Evolutionary conservation across 768 basidiomycete species (phyloP), one percentile per base, ranked within the genome.

Genomic region (Tremella mesenterica): DNA sequence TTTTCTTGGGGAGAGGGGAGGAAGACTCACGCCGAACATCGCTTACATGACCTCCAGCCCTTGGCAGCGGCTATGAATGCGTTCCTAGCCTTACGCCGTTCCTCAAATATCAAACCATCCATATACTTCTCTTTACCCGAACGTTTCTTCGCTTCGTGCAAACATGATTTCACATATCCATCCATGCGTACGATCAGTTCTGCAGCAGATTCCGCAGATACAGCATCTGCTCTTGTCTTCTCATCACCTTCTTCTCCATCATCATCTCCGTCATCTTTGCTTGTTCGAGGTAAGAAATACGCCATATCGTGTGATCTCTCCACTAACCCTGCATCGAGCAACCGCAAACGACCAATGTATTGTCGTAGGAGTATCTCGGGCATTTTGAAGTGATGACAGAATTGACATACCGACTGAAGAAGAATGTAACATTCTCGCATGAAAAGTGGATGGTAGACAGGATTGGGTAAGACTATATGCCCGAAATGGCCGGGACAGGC

Each of bases 401-500:
- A 97, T 72, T 93, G 75, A 76, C 95, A 99, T 13, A 83, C 83
- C 31, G 85, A 85, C 53, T 92, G 83, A 20, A 99, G 77, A 43
- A 97, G 76, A 59, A 85, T 85, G 71, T 84, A 92, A 78, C 86
- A 84, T 65, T 92, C 88, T 28, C 79, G 78, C 83, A 97, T 89
- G 75, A 97, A 99, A 33, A 99, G 76, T 0, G 95, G 95, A 67
- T 99, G 93, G 69, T 87, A 97, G 2, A 97, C 88, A 13, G 95
- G 92, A 16, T 86, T 81, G 18, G 93, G 91, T 5, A 99, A 81
- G 57, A 96, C 90, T 56, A 99, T 93, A 74, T 97, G 95, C 20
- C 95, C 95, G 75, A 86, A 99, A 74, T 99, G 95, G 16, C 95
- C 95, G 1, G 95, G 92, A 73, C 95, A 99, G 55, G 85, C 85